phyloP scores from a whole-genome alignment of 2,329 filamentous ascomycete genomes.

The Penicillium glabrum region DNA sequence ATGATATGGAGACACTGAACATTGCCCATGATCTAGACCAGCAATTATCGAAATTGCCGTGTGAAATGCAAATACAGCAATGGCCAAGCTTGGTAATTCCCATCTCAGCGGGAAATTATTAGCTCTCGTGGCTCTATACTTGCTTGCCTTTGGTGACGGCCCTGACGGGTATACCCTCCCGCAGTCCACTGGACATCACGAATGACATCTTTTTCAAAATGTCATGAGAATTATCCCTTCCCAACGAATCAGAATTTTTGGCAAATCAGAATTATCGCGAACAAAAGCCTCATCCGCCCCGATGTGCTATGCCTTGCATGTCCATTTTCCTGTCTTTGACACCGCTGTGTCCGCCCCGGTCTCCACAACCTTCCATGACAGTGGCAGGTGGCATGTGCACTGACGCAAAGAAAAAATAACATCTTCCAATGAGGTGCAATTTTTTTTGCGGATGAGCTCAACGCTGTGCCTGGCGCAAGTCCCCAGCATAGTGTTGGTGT shows the following conservation, averaged over 20 bases:
- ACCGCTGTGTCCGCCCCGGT: constrained; percentile 8
- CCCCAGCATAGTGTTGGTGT: constrained; percentile 3
- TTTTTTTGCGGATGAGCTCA: constrained; percentile 10
- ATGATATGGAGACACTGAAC: background rate
- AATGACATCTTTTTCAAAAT: background rate
- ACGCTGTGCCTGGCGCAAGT: constrained; percentile 7
- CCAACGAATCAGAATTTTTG: background rate
- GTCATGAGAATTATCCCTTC: background rate
- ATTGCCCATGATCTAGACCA: background rate
- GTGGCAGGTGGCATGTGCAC: constrained; percentile 14
- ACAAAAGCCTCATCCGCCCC: background rate
- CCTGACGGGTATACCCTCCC: background rate
- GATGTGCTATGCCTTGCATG: background rate
- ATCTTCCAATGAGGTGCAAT: background rate
- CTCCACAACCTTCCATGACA: constrained; percentile 1
- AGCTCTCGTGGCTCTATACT: background rate
- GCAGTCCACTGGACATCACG: background rate
- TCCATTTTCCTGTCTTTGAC: background rate
- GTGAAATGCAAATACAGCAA: background rate
- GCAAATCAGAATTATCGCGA: background rate
- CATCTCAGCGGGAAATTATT: constrained; percentile 2
- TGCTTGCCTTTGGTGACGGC: background rate
- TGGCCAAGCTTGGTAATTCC: background rate
- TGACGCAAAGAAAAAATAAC: background rate
- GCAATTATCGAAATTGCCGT: background rate